Conservation (phyloP, 345 rosid species). For the Corymbia maculata region DNA sequence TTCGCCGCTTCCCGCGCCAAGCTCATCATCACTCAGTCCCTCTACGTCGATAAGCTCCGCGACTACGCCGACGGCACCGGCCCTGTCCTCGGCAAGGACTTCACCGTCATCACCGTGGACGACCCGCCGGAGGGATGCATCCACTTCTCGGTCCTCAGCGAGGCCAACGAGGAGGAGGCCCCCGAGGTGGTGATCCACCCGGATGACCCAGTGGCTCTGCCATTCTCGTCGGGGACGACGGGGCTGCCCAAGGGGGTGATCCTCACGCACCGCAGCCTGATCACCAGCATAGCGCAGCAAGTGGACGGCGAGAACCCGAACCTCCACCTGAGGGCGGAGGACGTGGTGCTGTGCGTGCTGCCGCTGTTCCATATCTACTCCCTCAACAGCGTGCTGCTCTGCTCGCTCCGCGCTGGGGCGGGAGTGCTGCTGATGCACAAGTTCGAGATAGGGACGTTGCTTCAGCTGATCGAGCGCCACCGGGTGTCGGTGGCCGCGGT, state of each 20-base stretch:
- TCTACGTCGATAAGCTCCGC: slow-evolving; percentile 50
- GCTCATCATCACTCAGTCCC: slow-evolving; percentile 62
- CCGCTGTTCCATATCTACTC: slow-evolving; percentile 87
- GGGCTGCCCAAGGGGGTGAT: slow-evolving; percentile 91
- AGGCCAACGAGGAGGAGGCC: slow-evolving; percentile 22
- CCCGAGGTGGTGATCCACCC: slow-evolving; percentile 18
- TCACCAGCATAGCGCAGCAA: slow-evolving; percentile 90
- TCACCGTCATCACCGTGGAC: slow-evolving; percentile 48
- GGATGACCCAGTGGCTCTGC: slow-evolving; percentile 70
- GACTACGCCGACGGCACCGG: background rate
- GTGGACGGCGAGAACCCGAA: slow-evolving; percentile 95
- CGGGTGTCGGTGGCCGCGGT: slow-evolving; percentile 69
- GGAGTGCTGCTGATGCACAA: slow-evolving; percentile 81
- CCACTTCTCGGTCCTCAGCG: slow-evolving; percentile 40
- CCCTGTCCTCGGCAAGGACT: slow-evolving; percentile 24
- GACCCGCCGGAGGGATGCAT: slow-evolving; percentile 59
- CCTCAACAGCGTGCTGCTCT: slow-evolving; percentile 61
- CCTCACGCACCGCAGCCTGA: slow-evolving; percentile 67
- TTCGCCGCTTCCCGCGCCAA: slow-evolving; percentile 34
- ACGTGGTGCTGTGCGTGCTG: slow-evolving; percentile 70
- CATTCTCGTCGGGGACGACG: slow-evolving; percentile 86
- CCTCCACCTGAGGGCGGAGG: slow-evolving; percentile 38
- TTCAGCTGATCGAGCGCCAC: slow-evolving; percentile 66
- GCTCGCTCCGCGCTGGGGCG: slow-evolving; percentile 63
- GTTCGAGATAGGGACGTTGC: slow-evolving; percentile 62